These are phyloP conservation scores for Malbranchea cinnamomea DNA, from an alignment of 2,329 filamentous ascomycete species.

Conservation along the genomic window DNA sequence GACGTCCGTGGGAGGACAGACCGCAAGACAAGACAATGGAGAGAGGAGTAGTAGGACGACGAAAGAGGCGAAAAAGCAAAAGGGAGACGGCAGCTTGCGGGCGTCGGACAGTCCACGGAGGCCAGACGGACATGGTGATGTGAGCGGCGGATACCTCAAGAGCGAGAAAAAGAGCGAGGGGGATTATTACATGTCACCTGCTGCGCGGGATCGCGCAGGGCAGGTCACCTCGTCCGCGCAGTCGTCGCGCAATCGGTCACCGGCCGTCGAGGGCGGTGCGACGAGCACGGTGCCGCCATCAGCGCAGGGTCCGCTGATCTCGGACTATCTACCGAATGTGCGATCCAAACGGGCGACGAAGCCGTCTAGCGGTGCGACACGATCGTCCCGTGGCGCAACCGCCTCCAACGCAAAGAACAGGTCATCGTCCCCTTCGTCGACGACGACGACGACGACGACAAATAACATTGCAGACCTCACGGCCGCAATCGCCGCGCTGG, in stretches of 20 bases:
- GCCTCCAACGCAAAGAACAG: constrained; percentile 29
- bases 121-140: constrained; percentile 49
- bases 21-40: neutral
- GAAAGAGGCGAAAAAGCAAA: constrained; percentile 40
- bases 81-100: constrained; percentile 46
- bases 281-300: constrained; percentile 42
- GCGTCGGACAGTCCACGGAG: constrained; percentile 45
- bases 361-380: constrained; percentile 27
- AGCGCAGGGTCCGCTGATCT: constrained; percentile 65
- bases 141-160: constrained; percentile 61
- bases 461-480: constrained; percentile 43
- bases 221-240: constrained; percentile 24
- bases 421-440: neutral
- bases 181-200: constrained; percentile 49
- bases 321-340: constrained; percentile 50
- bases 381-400: constrained; percentile 34
- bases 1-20: constrained; percentile 6
- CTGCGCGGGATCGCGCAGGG: constrained; percentile 17
- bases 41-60: constrained; percentile 33
- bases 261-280: constrained; percentile 16
- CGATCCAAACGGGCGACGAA: constrained; percentile 42
- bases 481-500: constrained; percentile 73
- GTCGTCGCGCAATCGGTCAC: constrained; percentile 30
- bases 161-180: constrained; percentile 48
- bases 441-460: constrained; percentile 19